A percentile compares a stretch with the other conserved stretches of the same genome.
Conservation (phyloP, 768 basidiomycete genomes). For the Phanerochaete carnosa region DNA sequence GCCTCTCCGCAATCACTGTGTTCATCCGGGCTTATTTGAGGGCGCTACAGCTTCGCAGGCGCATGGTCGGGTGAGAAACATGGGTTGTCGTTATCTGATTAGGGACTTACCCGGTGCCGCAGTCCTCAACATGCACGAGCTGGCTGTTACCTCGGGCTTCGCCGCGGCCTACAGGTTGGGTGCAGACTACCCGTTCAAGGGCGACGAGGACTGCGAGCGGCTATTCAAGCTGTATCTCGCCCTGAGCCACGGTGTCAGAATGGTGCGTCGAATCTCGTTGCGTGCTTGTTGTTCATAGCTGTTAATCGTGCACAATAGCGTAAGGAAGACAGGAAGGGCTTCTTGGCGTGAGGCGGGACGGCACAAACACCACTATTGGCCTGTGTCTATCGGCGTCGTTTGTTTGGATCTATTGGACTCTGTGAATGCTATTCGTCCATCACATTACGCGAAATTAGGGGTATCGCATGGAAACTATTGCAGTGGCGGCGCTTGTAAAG, state of each 20-base stretch:
- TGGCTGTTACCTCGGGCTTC: slow-evolving; percentile 38
- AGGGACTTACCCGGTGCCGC: not conserved
- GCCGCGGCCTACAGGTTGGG: slow-evolving; percentile 36
- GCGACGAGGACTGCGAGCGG: slow-evolving; percentile 27
- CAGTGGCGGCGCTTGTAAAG: too few relatives aligned
- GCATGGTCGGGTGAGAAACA: slow-evolving; percentile 29
- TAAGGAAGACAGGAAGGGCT: slow-evolving; percentile 24
- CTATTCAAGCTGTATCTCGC: slow-evolving; percentile 28
- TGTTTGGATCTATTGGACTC: not conserved
- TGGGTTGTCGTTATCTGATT: not conserved
- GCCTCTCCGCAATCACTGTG: not conserved
- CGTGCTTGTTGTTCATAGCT: not conserved
- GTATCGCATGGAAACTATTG: not conserved
- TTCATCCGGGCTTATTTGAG: not conserved
- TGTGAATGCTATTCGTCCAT: not conserved
- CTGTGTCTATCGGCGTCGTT: not conserved
- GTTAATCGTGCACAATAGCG: slow-evolving; percentile 11
- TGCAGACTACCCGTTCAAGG: slow-evolving; percentile 28
- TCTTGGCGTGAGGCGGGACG: slow-evolving; percentile 11
- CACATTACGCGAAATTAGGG: not conserved
- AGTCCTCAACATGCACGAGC: slow-evolving; percentile 35
- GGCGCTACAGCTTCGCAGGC: slow-evolving; percentile 11
- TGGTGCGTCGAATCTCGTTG: slow-evolving; percentile 17
- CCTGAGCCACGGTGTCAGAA: slow-evolving; percentile 23
- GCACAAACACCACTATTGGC: not conserved